Conservation (phyloP, 2,329 filamentous ascomycete species). For the Dryadomyces sulphureus region DNA sequence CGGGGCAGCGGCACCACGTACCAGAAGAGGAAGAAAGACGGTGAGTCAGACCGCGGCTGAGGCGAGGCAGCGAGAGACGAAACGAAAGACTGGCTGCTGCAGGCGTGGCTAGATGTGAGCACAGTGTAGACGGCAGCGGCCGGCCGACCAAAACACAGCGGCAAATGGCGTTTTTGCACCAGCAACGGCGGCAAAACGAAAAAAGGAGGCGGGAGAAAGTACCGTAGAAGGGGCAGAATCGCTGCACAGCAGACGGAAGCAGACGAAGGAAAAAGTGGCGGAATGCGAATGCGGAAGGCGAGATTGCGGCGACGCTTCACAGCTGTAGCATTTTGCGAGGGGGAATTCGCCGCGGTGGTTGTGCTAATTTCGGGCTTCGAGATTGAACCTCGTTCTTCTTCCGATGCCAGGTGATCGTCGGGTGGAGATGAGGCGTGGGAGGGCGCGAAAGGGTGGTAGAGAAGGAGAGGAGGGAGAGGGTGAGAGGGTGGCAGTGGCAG, state of each 20-base stretch:
- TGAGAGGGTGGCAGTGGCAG: neutral
- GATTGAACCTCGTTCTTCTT: neutral
- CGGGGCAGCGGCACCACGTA: slow-evolving; percentile 5
- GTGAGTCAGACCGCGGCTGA: neutral
- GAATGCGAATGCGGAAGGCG: neutral
- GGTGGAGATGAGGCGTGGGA: neutral
- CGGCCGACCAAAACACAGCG: neutral
- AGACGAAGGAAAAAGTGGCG: neutral
- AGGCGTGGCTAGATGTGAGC: neutral
- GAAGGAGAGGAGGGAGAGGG: neutral
- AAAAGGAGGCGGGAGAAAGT: neutral
- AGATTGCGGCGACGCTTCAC: neutral
- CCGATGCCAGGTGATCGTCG: neutral
- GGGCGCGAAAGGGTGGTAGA: neutral
- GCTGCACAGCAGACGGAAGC: neutral
- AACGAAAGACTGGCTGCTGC: neutral
- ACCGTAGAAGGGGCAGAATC: neutral
- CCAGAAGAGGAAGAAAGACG: slow-evolving; percentile 1
- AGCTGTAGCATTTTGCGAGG: neutral
- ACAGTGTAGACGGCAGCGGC: neutral
- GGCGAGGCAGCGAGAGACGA: neutral
- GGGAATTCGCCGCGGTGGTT: neutral
- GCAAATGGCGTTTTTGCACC: neutral
- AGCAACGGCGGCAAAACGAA: neutral
- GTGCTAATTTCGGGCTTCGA: neutral